Conservation (phyloP, 257 asterid species). For the Buddleja alternifolia region DNA sequence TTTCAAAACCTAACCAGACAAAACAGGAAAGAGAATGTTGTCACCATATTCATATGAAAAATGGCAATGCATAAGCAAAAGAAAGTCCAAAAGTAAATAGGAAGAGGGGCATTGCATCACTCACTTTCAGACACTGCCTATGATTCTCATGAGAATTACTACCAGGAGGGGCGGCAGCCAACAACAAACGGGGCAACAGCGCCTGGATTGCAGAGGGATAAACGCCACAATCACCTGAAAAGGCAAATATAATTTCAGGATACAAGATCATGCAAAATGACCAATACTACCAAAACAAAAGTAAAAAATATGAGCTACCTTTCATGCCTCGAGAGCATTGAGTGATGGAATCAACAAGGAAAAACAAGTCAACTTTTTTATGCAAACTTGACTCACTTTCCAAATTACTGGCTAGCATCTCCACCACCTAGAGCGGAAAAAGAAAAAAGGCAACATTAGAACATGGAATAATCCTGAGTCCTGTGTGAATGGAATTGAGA, state of each 20-base stretch:
- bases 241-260: conserved; percentile 30
- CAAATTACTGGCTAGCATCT: conserved; percentile 59
- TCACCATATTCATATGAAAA: conserved; percentile 8
- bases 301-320: conserved; percentile 47
- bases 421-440: conserved; percentile 65
- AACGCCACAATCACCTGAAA: conserved; percentile 76
- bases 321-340: conserved; percentile 78
- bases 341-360: conserved; percentile 84
- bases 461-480: conserved; percentile 10
- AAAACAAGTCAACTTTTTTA: conserved; percentile 81
- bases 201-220: conserved; percentile 85
- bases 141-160: conserved; percentile 77
- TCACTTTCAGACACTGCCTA: conserved; percentile 87
- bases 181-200: conserved; percentile 69
- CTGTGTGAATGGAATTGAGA: neutral
- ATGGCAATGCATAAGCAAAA: neutral
- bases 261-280: neutral
- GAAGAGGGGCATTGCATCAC: conserved; percentile 30
- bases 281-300: conserved; percentile 24
- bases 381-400: conserved; percentile 66
- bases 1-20: conserved; percentile 72
- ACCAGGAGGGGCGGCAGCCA: conserved; percentile 93
- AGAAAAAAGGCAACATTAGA: conserved; percentile 21
- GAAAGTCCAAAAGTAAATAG: conserved; percentile 22
- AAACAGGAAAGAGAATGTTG: conserved; percentile 17